Percentiles rank a stretch among this genome's conserved stretches.
Conservation (phyloP, 2,329 filamentous ascomycete genomes). For the Fusarium chaquense region DNA sequence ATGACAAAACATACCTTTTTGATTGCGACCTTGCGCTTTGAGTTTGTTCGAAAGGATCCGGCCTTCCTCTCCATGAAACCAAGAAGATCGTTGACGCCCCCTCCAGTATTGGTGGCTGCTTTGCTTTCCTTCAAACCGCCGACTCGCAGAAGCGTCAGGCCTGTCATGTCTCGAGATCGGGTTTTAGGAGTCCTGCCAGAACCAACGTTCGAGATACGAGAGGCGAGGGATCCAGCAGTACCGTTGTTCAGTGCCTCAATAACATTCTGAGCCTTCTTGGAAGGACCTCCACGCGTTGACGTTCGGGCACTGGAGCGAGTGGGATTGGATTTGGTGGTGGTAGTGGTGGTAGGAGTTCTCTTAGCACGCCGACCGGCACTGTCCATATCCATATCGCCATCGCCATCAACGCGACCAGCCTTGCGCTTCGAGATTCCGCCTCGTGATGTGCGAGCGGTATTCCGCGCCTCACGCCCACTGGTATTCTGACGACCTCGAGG, state of each 20-base stretch:
- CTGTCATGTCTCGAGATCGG: slow-evolving; percentile 40
- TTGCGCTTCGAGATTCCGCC: slow-evolving; percentile 66
- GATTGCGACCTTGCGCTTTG: slow-evolving; percentile 69
- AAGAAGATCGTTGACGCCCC: slow-evolving; percentile 73
- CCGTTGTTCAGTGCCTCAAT: slow-evolving; percentile 57
- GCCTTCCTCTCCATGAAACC: slow-evolving; percentile 79
- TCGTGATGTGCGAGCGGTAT: slow-evolving; percentile 49
- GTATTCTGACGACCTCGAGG: slow-evolving; percentile 51
- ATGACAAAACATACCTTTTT: slow-evolving; percentile 77
- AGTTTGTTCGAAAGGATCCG: slow-evolving; percentile 61
- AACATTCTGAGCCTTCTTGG: slow-evolving; percentile 58
- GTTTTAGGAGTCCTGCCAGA: slow-evolving; percentile 44
- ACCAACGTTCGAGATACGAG: slow-evolving; percentile 51
- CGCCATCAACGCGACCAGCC: slow-evolving; percentile 60
- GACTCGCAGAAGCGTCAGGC: slow-evolving; percentile 60
- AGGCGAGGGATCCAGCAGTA: slow-evolving; percentile 50
- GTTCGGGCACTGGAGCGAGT: slow-evolving; percentile 48
- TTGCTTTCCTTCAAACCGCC: slow-evolving; percentile 76
- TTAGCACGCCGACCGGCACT: slow-evolving; percentile 52
- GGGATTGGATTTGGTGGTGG: slow-evolving; percentile 43
- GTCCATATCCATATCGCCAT: slow-evolving; percentile 73
- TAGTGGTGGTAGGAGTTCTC: slow-evolving; percentile 42
- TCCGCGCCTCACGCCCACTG: slow-evolving; percentile 51
- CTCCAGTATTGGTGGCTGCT: slow-evolving; percentile 73
- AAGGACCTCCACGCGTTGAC: slow-evolving; percentile 49